Conservation (phyloP, 2,329 filamentous ascomycete genomes). For the Graphium sp. region DNA sequence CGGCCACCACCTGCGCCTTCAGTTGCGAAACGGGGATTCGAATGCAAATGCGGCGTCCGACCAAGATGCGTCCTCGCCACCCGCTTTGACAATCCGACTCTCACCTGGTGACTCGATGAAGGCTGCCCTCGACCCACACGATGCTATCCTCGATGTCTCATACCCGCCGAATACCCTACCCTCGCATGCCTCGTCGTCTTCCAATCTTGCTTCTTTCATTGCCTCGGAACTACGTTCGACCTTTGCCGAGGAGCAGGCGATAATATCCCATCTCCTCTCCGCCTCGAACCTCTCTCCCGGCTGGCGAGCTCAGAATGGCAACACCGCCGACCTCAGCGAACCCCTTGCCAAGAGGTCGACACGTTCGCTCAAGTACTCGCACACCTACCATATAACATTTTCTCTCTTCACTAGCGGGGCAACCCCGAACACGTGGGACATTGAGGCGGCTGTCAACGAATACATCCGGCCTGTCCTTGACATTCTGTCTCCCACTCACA, state of each 20-base stretch:
- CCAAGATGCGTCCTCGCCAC: conserved; percentile 23
- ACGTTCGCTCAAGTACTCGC: conserved; percentile 75
- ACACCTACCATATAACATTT: conserved; percentile 90
- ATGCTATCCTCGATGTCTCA: conserved; percentile 57
- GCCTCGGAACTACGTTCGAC: conserved; percentile 60
- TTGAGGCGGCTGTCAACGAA: conserved; percentile 62
- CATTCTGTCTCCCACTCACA: conserved; percentile 68
- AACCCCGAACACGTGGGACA: conserved; percentile 75
- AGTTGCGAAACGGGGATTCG: no score
- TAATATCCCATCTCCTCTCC: conserved; percentile 59
- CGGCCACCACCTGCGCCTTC: conserved; percentile 56
- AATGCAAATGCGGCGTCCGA: conserved; percentile 11
- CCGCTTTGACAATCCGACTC: conserved; percentile 56
- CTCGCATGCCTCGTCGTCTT: conserved; percentile 50
- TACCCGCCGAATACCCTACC: conserved; percentile 57
- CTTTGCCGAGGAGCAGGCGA: conserved; percentile 78
- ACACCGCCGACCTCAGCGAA: conserved; percentile 34
- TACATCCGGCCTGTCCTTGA: conserved; percentile 72
- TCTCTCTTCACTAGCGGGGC: conserved; percentile 77
- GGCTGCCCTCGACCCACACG: conserved; percentile 51
- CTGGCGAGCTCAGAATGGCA: conserved; percentile 21
- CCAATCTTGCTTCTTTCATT: conserved; percentile 58
- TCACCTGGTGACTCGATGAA: conserved; percentile 39
- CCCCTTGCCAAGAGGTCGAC: conserved; percentile 56
- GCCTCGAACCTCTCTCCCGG: conserved; percentile 35